Evolutionary conservation across 2,329 filamentous ascomycete species (phyloP).

Genomic region (Aspergillus ochraceoroseus): DNA sequence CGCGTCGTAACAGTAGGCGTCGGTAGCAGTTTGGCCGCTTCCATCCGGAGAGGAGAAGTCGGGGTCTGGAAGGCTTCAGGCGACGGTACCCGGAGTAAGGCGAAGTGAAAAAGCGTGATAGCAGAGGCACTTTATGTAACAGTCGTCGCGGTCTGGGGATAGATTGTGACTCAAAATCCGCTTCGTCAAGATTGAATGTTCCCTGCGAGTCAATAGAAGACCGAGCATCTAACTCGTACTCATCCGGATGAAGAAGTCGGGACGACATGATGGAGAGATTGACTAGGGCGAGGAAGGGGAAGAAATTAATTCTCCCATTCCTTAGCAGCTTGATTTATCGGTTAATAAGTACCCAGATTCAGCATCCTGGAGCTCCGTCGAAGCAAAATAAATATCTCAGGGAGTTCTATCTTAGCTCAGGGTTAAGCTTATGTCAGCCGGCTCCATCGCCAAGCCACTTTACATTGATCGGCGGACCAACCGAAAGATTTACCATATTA

Average conservation of each 20-base stretch:
- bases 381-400: too few relatives aligned
- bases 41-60: slow-evolving; percentile 24
- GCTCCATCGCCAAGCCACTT: too few relatives aligned
- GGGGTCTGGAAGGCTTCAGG: slow-evolving; percentile 26
- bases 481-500: too few relatives aligned
- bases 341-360: background rate
- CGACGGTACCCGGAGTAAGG: slow-evolving; percentile 31
- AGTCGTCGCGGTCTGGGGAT: slow-evolving; percentile 27
- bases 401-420: too few relatives aligned
- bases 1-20: slow-evolving; percentile 30
- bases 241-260: slow-evolving; percentile 39
- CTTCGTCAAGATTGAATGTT: slow-evolving; percentile 41
- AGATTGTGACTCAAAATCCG: slow-evolving; percentile 40
- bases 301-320: slow-evolving; percentile 16
- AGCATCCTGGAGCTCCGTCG: background rate
- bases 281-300: slow-evolving; percentile 14
- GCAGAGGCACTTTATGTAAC: slow-evolving; percentile 21
- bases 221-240: slow-evolving; percentile 40
- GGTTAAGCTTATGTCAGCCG: too few relatives aligned
- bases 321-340: slow-evolving; percentile 4
- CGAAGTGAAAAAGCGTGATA: slow-evolving; percentile 29
- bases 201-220: slow-evolving; percentile 40
- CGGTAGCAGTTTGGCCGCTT: slow-evolving; percentile 26
- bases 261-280: slow-evolving; percentile 31
- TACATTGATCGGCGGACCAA: too few relatives aligned